Evolutionary conservation across 805 yeast species (phyloP).

Genomic region (Kazachstania kunashirensis): DNA sequence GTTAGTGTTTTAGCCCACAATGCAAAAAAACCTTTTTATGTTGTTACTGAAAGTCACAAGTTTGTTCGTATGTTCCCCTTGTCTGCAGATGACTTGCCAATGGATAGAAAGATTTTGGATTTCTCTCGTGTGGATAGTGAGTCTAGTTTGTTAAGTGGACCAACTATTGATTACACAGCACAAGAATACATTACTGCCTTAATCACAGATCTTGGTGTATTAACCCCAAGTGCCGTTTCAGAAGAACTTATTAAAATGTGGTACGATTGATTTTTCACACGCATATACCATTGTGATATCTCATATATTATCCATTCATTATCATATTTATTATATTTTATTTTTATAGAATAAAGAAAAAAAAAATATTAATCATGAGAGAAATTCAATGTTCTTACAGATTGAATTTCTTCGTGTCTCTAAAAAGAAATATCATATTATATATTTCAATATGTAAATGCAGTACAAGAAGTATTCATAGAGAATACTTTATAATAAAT

Average conservation of each 20-base stretch:
- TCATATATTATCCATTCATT: too few species aligned
- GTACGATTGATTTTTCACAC: conserved; percentile 74
- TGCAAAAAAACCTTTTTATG: conserved; percentile 88
- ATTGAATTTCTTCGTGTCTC: too few species aligned
- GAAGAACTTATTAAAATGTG: conserved; percentile 97
- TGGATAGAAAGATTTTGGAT: conserved; percentile 38
- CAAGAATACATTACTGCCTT: conserved; percentile 92
- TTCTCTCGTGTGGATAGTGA: conserved; percentile 29
- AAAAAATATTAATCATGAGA: too few species aligned
- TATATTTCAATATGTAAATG: conserved; percentile 2
- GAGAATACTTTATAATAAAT: conserved; percentile 12
- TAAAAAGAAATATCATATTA: too few species aligned
- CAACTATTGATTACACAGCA: conserved; percentile 84
- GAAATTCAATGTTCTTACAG: too few species aligned
- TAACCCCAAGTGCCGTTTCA: conserved; percentile 96
- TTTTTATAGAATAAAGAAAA: too few species aligned
- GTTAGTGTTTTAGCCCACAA: conserved; percentile 86
- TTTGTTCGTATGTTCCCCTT: conserved; percentile 94
- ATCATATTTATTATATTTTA: too few species aligned
- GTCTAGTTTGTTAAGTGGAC: conserved; percentile 35
- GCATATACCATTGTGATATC: background rate
- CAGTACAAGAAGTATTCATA: background rate
- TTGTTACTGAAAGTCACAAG: conserved; percentile 89
- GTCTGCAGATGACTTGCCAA: conserved; percentile 84
- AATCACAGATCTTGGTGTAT: conserved; percentile 90